Base-by-base conservation (phyloP, 108 stramenopile genomes). In the Aurantiochytrium sp. region DNA sequence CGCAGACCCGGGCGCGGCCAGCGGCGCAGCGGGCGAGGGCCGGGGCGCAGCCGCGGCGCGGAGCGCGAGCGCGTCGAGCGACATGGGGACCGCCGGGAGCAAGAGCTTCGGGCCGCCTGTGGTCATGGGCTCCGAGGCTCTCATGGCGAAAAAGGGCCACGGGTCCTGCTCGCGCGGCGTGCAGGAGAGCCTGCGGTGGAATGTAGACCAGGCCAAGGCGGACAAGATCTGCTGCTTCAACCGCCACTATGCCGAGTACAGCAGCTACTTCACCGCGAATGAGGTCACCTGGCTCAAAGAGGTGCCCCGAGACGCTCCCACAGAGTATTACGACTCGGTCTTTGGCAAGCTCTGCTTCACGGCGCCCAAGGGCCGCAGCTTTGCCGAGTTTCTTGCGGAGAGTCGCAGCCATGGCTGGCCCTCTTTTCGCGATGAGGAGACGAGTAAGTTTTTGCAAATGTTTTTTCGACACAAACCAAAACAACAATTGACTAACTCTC, bases 181-280 rank as follows among this genome's bases (percentile, higher is more conserved):
- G 19, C 95, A 95, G 72, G 87, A 91, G 45, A 87, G 95, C 60
- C 88, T 96, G 21, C 90, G 94, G 21, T 96, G 95, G 95, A 91
- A 94, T 55, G 95, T 94, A 60, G 95, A 95, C 89, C 60, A 45
- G 53, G 60, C 91, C 8, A 94, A 92, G 12, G 95, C 96, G 55
- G 96, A 96, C 90, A 88, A 94, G 23, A 97, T 97, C 88, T 96
- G 96, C 91, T 96, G 95, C 88, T 97, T 93, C 94, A 97, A 97
- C 90, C 90, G 95, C 8, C 95, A 95, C 93, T 97, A 95, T 87
- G 97, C 97, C 16, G 97, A 97, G 91, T 89, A 94, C 90, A 89
- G 94, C 10, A 96, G 96, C 19, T 98, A 98, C 87, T 97, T 95
- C 92, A 73, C 90, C 43, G 89, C 91, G 4, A 95, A 95, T 2